Percentiles rank a stretch among this genome's conserved stretches.
These are phyloP conservation scores for Pisolithus microcarpus DNA, from an alignment of 768 basidiomycete species.

Conservation along the genomic window DNA sequence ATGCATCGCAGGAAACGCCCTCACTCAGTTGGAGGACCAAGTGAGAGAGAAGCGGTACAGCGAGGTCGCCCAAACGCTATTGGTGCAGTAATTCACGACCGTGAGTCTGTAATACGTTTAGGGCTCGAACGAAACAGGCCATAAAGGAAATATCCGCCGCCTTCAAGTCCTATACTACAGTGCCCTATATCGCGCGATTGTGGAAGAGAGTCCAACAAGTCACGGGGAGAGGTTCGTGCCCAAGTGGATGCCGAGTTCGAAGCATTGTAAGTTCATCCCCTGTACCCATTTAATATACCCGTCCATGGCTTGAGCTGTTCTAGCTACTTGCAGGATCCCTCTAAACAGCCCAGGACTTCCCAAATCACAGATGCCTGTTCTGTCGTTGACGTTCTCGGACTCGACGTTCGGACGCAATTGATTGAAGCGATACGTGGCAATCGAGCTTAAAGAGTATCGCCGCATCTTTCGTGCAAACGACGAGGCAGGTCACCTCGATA, in stretches of 20 bases:
- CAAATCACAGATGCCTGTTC: conserved; percentile 76
- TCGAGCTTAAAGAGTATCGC: conserved; percentile 92
- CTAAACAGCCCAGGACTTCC: conserved; percentile 54
- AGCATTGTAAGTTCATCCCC: conserved; percentile 60
- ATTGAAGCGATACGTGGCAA: conserved; percentile 83
- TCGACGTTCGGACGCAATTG: conserved; percentile 72
- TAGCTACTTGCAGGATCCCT: conserved; percentile 76
- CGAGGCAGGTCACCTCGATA: conserved; percentile 95
- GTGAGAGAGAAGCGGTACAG: conserved; percentile 72
- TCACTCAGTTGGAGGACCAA: conserved; percentile 73
- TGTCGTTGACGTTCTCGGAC: conserved; percentile 85
- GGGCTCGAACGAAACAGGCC: conserved; percentile 42
- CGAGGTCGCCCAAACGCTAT: conserved; percentile 78
- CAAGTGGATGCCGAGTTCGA: conserved; percentile 90
- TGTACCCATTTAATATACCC: neutral
- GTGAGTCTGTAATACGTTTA: neutral
- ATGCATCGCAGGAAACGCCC: conserved; percentile 57
- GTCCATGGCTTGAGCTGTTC: neutral
- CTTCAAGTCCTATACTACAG: conserved; percentile 73
- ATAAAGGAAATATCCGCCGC: conserved; percentile 78
- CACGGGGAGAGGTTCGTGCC: conserved; percentile 72
- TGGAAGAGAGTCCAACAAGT: conserved; percentile 76
- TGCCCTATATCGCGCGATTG: conserved; percentile 70
- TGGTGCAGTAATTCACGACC: conserved; percentile 42
- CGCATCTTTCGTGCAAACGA: conserved; percentile 90